Evolutionary conservation across 805 yeast genomes (phyloP), one percentile per base, ranked within the genome.

Genomic region (Naumovozyma baii): DNA sequence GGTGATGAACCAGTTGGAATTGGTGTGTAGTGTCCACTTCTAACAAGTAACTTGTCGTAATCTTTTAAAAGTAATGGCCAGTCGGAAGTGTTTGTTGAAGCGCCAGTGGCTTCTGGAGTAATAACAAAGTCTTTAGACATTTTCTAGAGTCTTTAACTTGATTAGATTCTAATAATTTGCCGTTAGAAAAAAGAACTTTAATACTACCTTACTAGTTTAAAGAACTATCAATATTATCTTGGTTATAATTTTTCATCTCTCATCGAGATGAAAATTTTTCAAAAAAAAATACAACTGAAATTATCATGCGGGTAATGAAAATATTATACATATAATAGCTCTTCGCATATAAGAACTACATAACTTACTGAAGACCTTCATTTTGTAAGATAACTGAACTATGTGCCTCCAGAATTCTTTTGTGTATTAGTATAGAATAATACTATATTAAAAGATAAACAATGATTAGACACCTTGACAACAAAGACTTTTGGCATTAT

Each of bases 1-100:
- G 98, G 98, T 39, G 95, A 78, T 61, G 90, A 76, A 49, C 98
- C 98, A 40, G 90, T 72, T 55, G 97, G 96, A 53, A 88, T 88
- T 51, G 97, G 97, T 34, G 97, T 90, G 64, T 92, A 90, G 63
- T 92, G 98, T 35, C 95, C 95, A 45, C 94, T 80, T 72, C 98
- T 83, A 40, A 92, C 96, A 47, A 88, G 72, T 43, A 92, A 72
- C 68, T 88, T 83, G 72, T 92, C 97, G 66, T 80, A 92, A 72
- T 90, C 80, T 64, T 92, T 92, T 64, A 92, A 72, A 54, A 92
- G 72, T 55, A 92, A 73, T 25, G 98, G 98, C 97, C 97, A 92
- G 52, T 83, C 85, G 43, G 94, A 78, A 43, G 97, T 81, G 66
- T 88, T 92, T 51, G 78, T 78, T 30, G 88, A 68, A 31, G 95